A percentile compares a stretch with the other conserved stretches of the same genome.
phyloP scores from a whole-genome alignment of 2,329 filamentous ascomycete species.

The Elsinoe perseae region DNA sequence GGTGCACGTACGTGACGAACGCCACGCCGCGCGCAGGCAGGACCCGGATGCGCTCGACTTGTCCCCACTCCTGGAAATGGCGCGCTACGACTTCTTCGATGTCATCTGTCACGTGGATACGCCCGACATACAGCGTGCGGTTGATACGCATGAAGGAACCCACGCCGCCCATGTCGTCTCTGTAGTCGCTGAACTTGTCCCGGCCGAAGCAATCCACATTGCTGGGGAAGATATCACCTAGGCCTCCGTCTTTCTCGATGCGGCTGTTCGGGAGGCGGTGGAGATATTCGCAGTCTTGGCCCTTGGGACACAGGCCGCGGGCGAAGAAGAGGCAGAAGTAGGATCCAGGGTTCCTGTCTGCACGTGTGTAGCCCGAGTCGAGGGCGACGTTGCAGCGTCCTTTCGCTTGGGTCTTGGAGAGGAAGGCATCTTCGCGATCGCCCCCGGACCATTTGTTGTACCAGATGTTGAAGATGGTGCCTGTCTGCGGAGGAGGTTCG shows the following conservation, averaged over 20 bases:
- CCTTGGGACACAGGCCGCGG: slow-evolving; percentile 72
- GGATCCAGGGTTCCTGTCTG: slow-evolving; percentile 50
- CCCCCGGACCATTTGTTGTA: slow-evolving; percentile 98
- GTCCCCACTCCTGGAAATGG: slow-evolving; percentile 95
- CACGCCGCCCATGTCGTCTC: slow-evolving; percentile 96
- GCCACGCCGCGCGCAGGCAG: slow-evolving; percentile 83
- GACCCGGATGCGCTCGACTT: slow-evolving; percentile 77
- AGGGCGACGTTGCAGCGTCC: slow-evolving; percentile 78
- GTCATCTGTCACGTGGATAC: slow-evolving; percentile 92
- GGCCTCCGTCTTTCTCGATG: slow-evolving; percentile 32
- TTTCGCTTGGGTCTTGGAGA: slow-evolving; percentile 72
- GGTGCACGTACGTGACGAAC: slow-evolving; percentile 90
- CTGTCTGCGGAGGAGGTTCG: slow-evolving; percentile 83
- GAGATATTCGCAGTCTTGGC: slow-evolving; percentile 87
- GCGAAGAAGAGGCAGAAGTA: slow-evolving; percentile 94
- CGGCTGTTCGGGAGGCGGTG: slow-evolving; percentile 67
- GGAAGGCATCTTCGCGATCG: slow-evolving; percentile 85
- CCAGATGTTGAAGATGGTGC: slow-evolving; percentile 96
- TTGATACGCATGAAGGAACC: slow-evolving; percentile 92
- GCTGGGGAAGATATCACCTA: slow-evolving; percentile 84
- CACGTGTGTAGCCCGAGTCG: slow-evolving; percentile 47
- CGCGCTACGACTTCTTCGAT: slow-evolving; percentile 93
- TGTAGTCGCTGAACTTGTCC: slow-evolving; percentile 86
- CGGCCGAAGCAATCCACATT: slow-evolving; percentile 94
- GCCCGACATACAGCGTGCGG: slow-evolving; percentile 82